These are phyloP conservation scores for Candida namnaoensis DNA, from an alignment of 805 yeast genomes.

Conservation along the genomic window DNA sequence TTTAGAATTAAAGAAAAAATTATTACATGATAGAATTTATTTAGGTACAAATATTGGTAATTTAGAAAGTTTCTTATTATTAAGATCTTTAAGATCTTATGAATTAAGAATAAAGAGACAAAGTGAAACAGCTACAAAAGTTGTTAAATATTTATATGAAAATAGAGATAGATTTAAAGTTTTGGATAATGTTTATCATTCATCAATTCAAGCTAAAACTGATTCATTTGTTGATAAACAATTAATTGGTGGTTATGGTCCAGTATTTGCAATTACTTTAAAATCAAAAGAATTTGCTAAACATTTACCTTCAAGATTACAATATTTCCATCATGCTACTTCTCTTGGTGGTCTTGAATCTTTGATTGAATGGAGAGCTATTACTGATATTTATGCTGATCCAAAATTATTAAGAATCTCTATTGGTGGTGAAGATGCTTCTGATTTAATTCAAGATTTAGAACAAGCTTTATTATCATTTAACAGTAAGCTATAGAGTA, in stretches of 20 bases:
- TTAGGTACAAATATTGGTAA: conserved; percentile 78
- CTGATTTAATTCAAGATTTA: conserved; percentile 72
- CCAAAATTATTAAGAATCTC: conserved; percentile 63
- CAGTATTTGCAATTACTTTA: conserved; percentile 66
- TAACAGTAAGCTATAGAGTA: not conserved
- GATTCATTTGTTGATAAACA: conserved; percentile 64
- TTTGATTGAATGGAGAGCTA: conserved; percentile 82
- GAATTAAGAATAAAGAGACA: conserved; percentile 67
- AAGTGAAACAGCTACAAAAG: conserved; percentile 46
- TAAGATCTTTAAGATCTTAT: conserved; percentile 76
- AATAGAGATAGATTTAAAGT: conserved; percentile 39
- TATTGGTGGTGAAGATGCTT: conserved; percentile 68
- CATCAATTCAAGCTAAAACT: conserved; percentile 68
- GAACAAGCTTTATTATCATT: conserved; percentile 38
- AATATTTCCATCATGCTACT: conserved; percentile 82
- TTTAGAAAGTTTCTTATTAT: conserved; percentile 63
- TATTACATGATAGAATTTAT: conserved; percentile 55
- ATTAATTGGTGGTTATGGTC: conserved; percentile 55
- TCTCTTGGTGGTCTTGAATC: conserved; percentile 92
- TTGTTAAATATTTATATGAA: conserved; percentile 51
- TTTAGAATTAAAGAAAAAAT: conserved; percentile 29
- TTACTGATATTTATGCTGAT: conserved; percentile 53
- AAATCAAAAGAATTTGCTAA: conserved; percentile 45
- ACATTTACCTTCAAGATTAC: conserved; percentile 52
- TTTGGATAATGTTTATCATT: conserved; percentile 51